Percentiles rank a stretch among this genome's conserved stretches.
These are phyloP conservation scores for Brasenia schreberi DNA, from an alignment of 164 flowering plant species.

Conservation along the genomic window DNA sequence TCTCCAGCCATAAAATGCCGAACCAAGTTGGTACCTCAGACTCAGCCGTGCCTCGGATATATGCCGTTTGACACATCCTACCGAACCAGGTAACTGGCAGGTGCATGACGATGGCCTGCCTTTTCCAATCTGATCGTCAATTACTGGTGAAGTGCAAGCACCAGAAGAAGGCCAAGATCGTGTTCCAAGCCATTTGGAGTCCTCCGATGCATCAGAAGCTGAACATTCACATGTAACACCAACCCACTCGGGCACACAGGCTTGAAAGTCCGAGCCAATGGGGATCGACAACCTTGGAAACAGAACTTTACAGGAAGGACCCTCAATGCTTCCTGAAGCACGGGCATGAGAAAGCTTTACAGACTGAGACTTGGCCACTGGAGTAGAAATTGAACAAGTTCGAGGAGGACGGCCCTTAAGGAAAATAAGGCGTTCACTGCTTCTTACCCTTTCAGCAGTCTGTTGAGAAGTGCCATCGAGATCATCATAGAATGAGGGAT, in stretches of 20 bases:
- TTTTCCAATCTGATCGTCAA: slow-evolving; percentile 46
- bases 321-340: slow-evolving; percentile 10
- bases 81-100: slow-evolving; percentile 43
- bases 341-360: slow-evolving; percentile 3
- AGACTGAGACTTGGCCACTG: slow-evolving; percentile 10
- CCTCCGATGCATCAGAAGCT: slow-evolving; percentile 14
- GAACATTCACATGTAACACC: slow-evolving; percentile 23
- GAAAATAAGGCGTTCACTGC: slow-evolving; percentile 24
- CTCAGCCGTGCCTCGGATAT: slow-evolving; percentile 34
- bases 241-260: slow-evolving; percentile 54
- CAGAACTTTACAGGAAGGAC: slow-evolving; percentile 11
- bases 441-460: slow-evolving; percentile 28
- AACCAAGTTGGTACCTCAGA: slow-evolving; percentile 52
- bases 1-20: slow-evolving; percentile 47
- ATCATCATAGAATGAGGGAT: slow-evolving; percentile 73
- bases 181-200: slow-evolving; percentile 65
- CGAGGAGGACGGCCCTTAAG: slow-evolving; percentile 7
- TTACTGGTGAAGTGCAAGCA: slow-evolving; percentile 8
- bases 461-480: slow-evolving; percentile 13
- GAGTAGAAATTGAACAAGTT: slow-evolving; percentile 14
- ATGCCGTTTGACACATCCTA: slow-evolving; percentile 65
- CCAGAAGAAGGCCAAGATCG: slow-evolving; percentile 51
- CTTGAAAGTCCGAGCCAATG: slow-evolving; percentile 55
- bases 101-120: slow-evolving; percentile 64
- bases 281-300: slow-evolving; percentile 18